Conservation (phyloP, 176 grass and related monocot genomes). For the Ensete ventricosum region DNA sequence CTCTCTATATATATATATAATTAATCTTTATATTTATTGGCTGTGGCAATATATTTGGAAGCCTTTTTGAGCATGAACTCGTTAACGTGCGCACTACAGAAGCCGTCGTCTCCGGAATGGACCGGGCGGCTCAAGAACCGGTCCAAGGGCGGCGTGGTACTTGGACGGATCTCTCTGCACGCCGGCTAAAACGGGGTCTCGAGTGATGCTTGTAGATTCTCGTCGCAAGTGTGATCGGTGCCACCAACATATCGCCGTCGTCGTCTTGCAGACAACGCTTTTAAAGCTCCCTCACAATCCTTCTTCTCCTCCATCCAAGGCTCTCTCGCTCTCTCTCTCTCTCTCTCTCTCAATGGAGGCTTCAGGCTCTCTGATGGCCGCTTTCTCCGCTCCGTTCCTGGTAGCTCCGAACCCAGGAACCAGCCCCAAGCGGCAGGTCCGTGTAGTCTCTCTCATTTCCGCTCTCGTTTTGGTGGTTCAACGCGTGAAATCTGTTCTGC, state of each 20-base stretch:
- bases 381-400: constrained; percentile 37
- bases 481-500: background rate
- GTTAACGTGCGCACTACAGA: too few species aligned
- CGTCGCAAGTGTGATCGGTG: background rate
- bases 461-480: too few species aligned
- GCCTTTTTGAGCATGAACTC: too few species aligned
- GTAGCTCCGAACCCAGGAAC: constrained; percentile 13
- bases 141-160: too few species aligned
- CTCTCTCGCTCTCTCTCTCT: background rate
- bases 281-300: background rate
- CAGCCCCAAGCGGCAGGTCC: constrained; percentile 43
- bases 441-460: background rate
- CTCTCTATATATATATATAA: too few species aligned
- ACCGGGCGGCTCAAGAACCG: too few species aligned
- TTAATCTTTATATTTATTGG: too few species aligned
- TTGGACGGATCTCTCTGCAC: too few species aligned
- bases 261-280: background rate
- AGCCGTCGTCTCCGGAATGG: too few species aligned
- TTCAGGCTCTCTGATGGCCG: constrained; percentile 39
- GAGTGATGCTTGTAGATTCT: background rate
- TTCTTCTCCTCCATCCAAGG: background rate
- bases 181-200: too few species aligned
- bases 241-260: background rate
- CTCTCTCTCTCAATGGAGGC: constrained; percentile 11
- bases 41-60: too few species aligned